These are phyloP conservation scores for Mycena galericulata DNA, from an alignment of 768 basidiomycete genomes.

Conservation along the genomic window DNA sequence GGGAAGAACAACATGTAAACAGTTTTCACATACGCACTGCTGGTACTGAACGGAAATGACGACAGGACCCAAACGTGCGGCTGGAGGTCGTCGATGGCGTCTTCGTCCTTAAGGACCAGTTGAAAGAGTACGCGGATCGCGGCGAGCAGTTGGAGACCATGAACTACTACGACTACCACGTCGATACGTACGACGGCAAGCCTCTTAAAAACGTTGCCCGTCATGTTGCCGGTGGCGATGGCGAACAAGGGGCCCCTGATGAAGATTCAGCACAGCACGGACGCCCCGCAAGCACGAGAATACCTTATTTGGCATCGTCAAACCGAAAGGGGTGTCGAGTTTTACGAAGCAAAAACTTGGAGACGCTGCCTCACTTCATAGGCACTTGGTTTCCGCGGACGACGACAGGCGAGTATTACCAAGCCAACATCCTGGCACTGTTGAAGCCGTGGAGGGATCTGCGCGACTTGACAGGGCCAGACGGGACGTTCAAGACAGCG, in stretches of 20 bases:
- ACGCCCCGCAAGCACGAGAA: constrained; percentile 22
- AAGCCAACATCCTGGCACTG: constrained; percentile 49
- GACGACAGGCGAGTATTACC: constrained; percentile 48
- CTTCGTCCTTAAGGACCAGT: constrained; percentile 31
- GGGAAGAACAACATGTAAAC: too few species aligned
- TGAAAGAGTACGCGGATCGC: constrained; percentile 42
- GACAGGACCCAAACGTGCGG: background rate
- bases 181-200: constrained; percentile 48
- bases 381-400: constrained; percentile 49
- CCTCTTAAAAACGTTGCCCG: background rate
- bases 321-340: constrained; percentile 27
- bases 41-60: too few species aligned
- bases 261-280: constrained; percentile 5
- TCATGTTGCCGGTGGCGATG: background rate
- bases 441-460: constrained; percentile 53
- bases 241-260: background rate
- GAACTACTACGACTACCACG: constrained; percentile 41
- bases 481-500: constrained; percentile 38
- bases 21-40: too few species aligned
- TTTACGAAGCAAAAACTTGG: constrained; percentile 38
- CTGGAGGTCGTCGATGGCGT: background rate
- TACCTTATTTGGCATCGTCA: constrained; percentile 24
- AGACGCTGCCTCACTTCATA: constrained; percentile 50
- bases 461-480: constrained; percentile 38
- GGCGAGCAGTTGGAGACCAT: constrained; percentile 35